These are phyloP conservation scores for Citrus sp. DNA, from an alignment of 345 rosid genomes.

Conservation along the genomic window DNA sequence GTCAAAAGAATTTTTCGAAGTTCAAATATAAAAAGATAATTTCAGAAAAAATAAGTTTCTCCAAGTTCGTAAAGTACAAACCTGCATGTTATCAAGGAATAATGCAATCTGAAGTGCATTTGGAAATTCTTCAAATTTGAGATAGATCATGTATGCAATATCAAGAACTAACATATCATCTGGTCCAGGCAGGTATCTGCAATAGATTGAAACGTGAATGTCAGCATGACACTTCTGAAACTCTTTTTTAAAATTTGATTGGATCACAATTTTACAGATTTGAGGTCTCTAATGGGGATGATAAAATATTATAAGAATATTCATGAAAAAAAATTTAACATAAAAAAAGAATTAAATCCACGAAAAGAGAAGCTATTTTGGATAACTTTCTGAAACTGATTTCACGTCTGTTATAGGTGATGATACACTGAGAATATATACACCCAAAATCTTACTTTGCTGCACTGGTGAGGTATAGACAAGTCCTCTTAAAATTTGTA, in stretches of 20 bases:
- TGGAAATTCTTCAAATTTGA: slow-evolving; percentile 65
- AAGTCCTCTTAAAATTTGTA: slow-evolving; percentile 86
- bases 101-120: slow-evolving; percentile 87
- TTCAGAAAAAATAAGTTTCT: neutral
- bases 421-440: neutral
- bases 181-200: slow-evolving; percentile 91
- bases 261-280: neutral
- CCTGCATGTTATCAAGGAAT: slow-evolving; percentile 81
- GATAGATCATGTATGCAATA: slow-evolving; percentile 75
- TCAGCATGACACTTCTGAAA: neutral
- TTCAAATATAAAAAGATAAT: neutral
- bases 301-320: neutral
- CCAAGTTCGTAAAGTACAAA: slow-evolving; percentile 21
- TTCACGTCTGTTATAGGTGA: neutral
- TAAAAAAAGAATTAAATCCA: neutral
- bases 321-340: neutral
- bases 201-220: slow-evolving; percentile 18
- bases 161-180: slow-evolving; percentile 77
- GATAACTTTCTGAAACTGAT: neutral
- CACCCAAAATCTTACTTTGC: slow-evolving; percentile 54
- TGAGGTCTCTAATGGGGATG: neutral
- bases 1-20: neutral
- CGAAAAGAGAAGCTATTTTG: neutral
- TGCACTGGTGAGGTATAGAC: slow-evolving; percentile 83
- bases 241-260: neutral